Evolutionary conservation across 306 rosid genomes (phyloP).

Genomic region (Rosa rugosa): DNA sequence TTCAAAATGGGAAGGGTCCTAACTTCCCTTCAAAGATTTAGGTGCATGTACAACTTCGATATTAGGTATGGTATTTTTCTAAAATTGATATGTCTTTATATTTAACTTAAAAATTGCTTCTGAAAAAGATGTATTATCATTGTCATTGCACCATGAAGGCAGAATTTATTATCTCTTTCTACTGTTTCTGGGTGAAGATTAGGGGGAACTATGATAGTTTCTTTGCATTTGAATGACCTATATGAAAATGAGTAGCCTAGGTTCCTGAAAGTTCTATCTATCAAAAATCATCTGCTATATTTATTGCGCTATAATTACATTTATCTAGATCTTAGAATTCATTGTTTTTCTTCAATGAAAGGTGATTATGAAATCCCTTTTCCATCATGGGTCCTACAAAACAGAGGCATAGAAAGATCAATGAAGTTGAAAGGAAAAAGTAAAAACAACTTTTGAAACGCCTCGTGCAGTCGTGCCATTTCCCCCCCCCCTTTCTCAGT

Average conservation of each 20-base stretch:
- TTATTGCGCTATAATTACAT: neutral
- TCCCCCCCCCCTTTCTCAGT: neutral
- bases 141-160: neutral
- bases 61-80: constrained; percentile 55
- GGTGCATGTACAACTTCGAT: constrained; percentile 72
- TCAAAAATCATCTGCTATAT: neutral
- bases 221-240: neutral
- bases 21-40: constrained; percentile 65
- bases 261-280: neutral
- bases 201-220: neutral
- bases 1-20: constrained; percentile 87
- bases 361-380: neutral
- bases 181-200: neutral
- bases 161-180: neutral
- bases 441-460: neutral
- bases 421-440: neutral
- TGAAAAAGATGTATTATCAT: too few species aligned
- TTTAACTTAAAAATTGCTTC: neutral
- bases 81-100: neutral
- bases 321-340: neutral
- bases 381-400: neutral
- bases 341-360: neutral
- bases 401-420: neutral
- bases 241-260: neutral
- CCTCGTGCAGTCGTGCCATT: neutral